Base-by-base conservation (phyloP, 352 stramenopile species). In the Blastocystis sp. region DNA sequence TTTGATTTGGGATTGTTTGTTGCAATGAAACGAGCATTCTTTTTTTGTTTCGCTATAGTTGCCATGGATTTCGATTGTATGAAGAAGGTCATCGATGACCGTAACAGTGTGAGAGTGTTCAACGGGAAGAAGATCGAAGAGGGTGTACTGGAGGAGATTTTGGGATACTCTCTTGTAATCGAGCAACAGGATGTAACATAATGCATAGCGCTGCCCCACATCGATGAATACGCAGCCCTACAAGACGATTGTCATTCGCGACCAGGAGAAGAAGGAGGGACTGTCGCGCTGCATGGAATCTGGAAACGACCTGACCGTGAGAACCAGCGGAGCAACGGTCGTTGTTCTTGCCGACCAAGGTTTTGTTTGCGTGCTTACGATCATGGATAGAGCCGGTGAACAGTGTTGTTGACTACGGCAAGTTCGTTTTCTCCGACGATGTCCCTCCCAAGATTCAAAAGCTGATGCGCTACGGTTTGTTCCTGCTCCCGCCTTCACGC, bases 191-290 rank as follows among this genome's bases (percentile, higher is more conserved):
- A 28, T 10, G 21, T 10, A 21, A 19, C 9, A 9, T 77, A 34
- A 68, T 54, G 65, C 7, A 24, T n/a, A 84, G 74, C 38, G 74
- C 57, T 84, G 74, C 28, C 78, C 78, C 45, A 78, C 78, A 19
- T 88, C 78, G 19, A 45, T 88, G 64, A 88, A 88, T 54, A 28
- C 62, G 2, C 78, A 88, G 48, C 78, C 78, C 34, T 88, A 60
- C 68, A 88, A 88, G 42, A 43, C 66, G 28, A 65, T 88, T 6
- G 61, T 88, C 4, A 61, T 88, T 7, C 59, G 78, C 11, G 54
- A 79, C 66, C 11, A 79, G 40, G 78, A 88, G 57, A 64, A 88
- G 64, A 78, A 78, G 54, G 63, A 77, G 34, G 17, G 45, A 4
- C 34, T 88, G 6, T 60, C 78, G 2, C 24, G 2, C 19, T 60